Evolutionary conservation across 148 eudicot species (phyloP), one percentile per base, ranked within the genome.

Genomic region (Fagopyrum esculentum): DNA sequence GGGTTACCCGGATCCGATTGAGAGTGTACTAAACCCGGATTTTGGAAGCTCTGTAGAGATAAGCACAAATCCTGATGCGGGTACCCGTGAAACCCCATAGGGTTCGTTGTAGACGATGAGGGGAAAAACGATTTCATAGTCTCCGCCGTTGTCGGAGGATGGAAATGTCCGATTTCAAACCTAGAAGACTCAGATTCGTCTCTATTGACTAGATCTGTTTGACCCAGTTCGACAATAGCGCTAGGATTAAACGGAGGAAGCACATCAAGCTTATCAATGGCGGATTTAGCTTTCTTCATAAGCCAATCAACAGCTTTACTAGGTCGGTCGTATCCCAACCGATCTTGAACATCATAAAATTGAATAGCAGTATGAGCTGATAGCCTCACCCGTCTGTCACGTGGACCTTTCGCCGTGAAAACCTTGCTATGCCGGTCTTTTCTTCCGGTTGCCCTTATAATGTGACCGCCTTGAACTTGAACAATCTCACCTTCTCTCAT

Each of bases 371-470:
- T 85, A 73, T 85, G 85, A 6, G 87, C 87, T 0, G 87, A 61
- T 6, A 85, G 66, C n/a, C 87, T 76, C 45, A 85, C 83, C 30
- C 87, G 71, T 9, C 87, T 48, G 78, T 85, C 87, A 47, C 87
- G 78, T 1, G 84, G 87, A 0, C 87, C 87, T 61, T 82, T 85
- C 0, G 87, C 78, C 7, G 87, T 85, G 72, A 56, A 80, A 5
- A 85, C 87, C 76, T 85, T 85, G 75, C 87, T 85, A 72, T 85
- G 87, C n/a, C 87, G 64, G 77, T 85, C 87, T 74, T 82, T 85
- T 30, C 80, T 77, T 46, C 87, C 79, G 8, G 77, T 82, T 52
- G 87, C 63, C 66, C 87, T 81, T 57, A 85, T 49, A 74, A 82
- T 80, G 72, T 85, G 87, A 6, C 87, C 87, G 13, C 87, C 85